Evolutionary conservation across 1,284 basidiomycete species (phyloP).

Genomic region (Rhodotorula sp.): DNA sequence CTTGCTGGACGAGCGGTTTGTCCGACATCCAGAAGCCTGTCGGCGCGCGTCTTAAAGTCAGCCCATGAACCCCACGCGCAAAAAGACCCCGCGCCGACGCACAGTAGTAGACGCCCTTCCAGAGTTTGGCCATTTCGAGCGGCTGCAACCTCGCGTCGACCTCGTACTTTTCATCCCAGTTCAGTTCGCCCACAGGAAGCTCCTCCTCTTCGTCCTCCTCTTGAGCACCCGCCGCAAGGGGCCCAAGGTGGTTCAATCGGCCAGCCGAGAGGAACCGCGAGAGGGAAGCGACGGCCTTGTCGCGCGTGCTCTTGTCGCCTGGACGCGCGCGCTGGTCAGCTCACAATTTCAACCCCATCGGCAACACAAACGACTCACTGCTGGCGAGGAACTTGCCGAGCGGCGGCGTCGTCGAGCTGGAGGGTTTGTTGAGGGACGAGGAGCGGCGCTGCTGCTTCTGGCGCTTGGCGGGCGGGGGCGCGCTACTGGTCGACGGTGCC

Average conservation of each 20-base stretch:
- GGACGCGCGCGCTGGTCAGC: not conserved
- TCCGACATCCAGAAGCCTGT: constrained; percentile 99
- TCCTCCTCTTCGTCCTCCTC: constrained; percentile 23
- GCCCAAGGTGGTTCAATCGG: constrained; percentile 4
- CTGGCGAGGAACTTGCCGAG: constrained; percentile 86
- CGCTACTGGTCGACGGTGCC: not conserved
- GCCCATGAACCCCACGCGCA: not conserved
- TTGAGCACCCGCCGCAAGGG: not conserved
- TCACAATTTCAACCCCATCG: too few relatives aligned
- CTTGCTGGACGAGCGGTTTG: constrained; percentile 94
- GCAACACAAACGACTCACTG: too few relatives aligned
- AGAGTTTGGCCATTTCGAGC: constrained; percentile 83
- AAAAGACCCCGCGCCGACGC: constrained; percentile 43
- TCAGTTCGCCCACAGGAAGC: constrained; percentile 35
- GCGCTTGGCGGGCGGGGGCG: not conserved
- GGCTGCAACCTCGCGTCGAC: constrained; percentile 53
- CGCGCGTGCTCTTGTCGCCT: constrained; percentile 41
- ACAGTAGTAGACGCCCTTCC: constrained; percentile 99
- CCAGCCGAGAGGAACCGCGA: constrained; percentile 41
- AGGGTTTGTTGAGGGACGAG: not conserved
- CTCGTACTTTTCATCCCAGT: constrained; percentile 38
- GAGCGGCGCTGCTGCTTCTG: not conserved
- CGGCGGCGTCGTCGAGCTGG: constrained; percentile 52
- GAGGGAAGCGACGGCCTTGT: constrained; percentile 40
- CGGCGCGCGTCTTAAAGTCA: not conserved